phyloP scores from a whole-genome alignment of 2,329 filamentous ascomycete genomes.

The Ceratocystis ficicola region DNA sequence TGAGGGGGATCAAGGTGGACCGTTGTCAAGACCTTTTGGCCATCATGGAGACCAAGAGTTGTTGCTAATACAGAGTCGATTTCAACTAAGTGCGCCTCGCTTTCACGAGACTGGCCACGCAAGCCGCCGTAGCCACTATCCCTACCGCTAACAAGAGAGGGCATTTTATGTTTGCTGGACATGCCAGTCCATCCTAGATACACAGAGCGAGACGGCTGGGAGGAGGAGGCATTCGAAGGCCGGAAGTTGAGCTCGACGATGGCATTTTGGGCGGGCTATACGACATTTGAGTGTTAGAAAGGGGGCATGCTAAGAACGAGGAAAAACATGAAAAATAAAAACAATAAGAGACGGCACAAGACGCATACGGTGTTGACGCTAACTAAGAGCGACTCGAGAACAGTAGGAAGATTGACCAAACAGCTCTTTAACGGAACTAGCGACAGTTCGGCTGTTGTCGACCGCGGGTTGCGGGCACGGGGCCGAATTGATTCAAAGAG shows the following conservation, averaged over 20 bases:
- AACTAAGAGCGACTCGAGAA: slow-evolving; percentile 70
- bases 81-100: slow-evolving; percentile 68
- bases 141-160: slow-evolving; percentile 57
- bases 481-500: slow-evolving; percentile 22
- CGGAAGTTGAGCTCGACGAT: slow-evolving; percentile 81
- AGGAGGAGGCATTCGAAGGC: slow-evolving; percentile 32
- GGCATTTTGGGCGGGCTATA: slow-evolving; percentile 83
- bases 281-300: slow-evolving; percentile 24
- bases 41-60: slow-evolving; percentile 64
- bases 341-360: slow-evolving; percentile 16
- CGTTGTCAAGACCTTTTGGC: slow-evolving; percentile 58
- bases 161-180: slow-evolving; percentile 76
- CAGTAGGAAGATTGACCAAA: slow-evolving; percentile 79
- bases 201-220: slow-evolving; percentile 46
- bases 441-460: slow-evolving; percentile 69
- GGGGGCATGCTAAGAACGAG: neutral
- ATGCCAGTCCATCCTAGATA: slow-evolving; percentile 97
- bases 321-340: neutral
- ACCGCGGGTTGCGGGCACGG: slow-evolving; percentile 39
- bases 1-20: slow-evolving; percentile 84
- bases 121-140: slow-evolving; percentile 52
- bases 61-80: slow-evolving; percentile 75
- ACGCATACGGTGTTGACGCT: slow-evolving; percentile 73
- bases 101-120: slow-evolving; percentile 45
- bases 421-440: slow-evolving; percentile 86